phyloP scores from a whole-genome alignment of 2,329 filamentous ascomycete genomes.

The Ophiosphaerella korrae region DNA sequence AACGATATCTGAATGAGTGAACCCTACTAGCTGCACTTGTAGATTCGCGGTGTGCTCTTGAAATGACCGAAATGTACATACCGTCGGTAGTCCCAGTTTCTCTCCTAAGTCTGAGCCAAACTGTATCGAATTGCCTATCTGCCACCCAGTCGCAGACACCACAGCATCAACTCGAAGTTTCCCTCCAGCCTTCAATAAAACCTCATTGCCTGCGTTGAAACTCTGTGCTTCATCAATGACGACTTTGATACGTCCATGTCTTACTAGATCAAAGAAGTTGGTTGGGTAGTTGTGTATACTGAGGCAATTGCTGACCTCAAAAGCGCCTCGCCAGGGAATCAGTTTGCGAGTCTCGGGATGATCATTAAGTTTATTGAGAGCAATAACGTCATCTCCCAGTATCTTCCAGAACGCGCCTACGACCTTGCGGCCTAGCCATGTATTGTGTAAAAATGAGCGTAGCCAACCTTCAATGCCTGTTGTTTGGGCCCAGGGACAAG shows the following conservation, averaged over 20 bases:
- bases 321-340: constrained; percentile 49
- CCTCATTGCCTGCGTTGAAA: constrained; percentile 49
- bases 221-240: constrained; percentile 60
- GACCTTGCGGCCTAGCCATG: constrained; percentile 60
- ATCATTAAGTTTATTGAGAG: constrained; percentile 53
- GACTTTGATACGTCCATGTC: constrained; percentile 59
- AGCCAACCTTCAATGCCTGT: constrained; percentile 62
- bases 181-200: constrained; percentile 57
- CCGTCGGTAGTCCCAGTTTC: constrained; percentile 55
- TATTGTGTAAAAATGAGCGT: constrained; percentile 63
- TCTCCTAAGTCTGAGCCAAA: constrained; percentile 53
- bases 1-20: too few relatives aligned
- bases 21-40: too few relatives aligned
- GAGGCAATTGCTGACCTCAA: constrained; percentile 62
- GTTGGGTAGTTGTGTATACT: constrained; percentile 66
- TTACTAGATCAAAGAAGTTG: constrained; percentile 63
- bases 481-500: constrained; percentile 71
- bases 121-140: constrained; percentile 55
- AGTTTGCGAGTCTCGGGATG: constrained; percentile 50
- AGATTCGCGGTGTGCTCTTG: not conserved
- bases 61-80: not conserved
- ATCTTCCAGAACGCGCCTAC: constrained; percentile 63
- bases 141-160: constrained; percentile 64
- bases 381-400: constrained; percentile 59
- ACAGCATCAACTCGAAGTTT: constrained; percentile 56